These are phyloP conservation scores for Hanseniaspora jakobsenii DNA, from an alignment of 805 yeast genomes.

Conservation along the genomic window DNA sequence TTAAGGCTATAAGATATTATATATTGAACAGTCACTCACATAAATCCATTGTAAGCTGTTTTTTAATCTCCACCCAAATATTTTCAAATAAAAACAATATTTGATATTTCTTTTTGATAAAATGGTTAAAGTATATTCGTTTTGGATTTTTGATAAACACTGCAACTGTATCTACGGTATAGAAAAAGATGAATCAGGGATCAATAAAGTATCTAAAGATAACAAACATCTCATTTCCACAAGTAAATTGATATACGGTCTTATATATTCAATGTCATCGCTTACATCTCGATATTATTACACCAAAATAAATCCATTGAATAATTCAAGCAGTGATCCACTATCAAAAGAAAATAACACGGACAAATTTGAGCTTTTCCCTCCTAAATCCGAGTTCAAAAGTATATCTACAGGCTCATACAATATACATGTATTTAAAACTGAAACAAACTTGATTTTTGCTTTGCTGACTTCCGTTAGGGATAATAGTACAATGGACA, in stretches of 20 bases:
- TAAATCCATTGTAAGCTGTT: too few relatives aligned
- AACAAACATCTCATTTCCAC: slow-evolving; percentile 37
- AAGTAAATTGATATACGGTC: slow-evolving; percentile 76
- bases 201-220: slow-evolving; percentile 42
- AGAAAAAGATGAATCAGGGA: slow-evolving; percentile 35
- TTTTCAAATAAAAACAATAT: background rate
- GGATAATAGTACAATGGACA: slow-evolving; percentile 21
- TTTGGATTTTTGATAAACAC: slow-evolving; percentile 86
- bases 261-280: slow-evolving; percentile 64
- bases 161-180: slow-evolving; percentile 79
- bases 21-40: too few relatives aligned
- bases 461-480: slow-evolving; percentile 56
- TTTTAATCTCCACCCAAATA: background rate
- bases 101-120: background rate
- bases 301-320: background rate
- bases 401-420: slow-evolving; percentile 57
- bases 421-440: slow-evolving; percentile 67
- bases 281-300: slow-evolving; percentile 44
- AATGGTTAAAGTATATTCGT: slow-evolving; percentile 60
- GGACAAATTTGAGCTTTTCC: slow-evolving; percentile 21
- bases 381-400: slow-evolving; percentile 23
- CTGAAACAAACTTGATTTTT: slow-evolving; percentile 67
- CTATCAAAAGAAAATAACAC: too few relatives aligned
- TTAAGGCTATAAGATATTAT: too few relatives aligned
- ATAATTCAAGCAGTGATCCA: slow-evolving; percentile 1